These are phyloP conservation scores for Eimeria acervulina DNA, from an alignment of 169 alveolate species.

Conservation along the genomic window DNA sequence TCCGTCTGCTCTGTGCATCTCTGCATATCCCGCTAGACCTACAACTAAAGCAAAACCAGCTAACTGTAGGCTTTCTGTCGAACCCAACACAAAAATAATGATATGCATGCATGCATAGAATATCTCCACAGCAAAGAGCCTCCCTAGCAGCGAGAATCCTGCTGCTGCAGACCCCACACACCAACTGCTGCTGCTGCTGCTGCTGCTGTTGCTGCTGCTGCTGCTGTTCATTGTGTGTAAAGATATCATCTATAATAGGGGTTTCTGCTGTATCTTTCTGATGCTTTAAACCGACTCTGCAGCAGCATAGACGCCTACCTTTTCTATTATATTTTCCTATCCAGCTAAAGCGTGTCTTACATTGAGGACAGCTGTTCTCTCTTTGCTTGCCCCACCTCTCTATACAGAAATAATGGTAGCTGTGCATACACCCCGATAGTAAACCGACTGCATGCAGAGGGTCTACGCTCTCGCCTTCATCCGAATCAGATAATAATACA, in stretches of 20 bases:
- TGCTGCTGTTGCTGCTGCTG: not conserved
- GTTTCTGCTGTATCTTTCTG: not conserved
- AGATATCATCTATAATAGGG: not conserved
- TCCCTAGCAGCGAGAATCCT: too few relatives aligned
- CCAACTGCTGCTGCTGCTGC: not conserved
- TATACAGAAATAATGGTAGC: conserved; percentile 40
- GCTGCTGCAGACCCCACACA: not conserved
- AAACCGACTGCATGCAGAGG: conserved; percentile 32
- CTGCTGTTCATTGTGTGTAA: not conserved
- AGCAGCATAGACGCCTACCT: not conserved
- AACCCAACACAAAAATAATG: not conserved
- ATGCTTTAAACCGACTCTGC: not conserved
- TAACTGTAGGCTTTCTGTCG: not conserved
- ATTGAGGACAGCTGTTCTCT: conserved; percentile 67
- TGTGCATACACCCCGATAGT: conserved; percentile 59
- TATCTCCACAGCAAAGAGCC: not conserved
- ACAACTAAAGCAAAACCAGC: not conserved
- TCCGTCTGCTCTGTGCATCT: conserved; percentile 20
- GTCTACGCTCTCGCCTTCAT: not conserved
- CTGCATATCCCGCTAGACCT: not conserved
- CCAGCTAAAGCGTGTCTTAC: conserved; percentile 50
- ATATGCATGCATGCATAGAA: not conserved
- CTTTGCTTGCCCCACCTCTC: conserved; percentile 32
- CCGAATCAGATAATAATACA: too few relatives aligned
- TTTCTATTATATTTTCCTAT: conserved; percentile 10